These are phyloP conservation scores for Elsinoe fawcettii DNA, from an alignment of 2,329 filamentous ascomycete species.

Conservation along the genomic window DNA sequence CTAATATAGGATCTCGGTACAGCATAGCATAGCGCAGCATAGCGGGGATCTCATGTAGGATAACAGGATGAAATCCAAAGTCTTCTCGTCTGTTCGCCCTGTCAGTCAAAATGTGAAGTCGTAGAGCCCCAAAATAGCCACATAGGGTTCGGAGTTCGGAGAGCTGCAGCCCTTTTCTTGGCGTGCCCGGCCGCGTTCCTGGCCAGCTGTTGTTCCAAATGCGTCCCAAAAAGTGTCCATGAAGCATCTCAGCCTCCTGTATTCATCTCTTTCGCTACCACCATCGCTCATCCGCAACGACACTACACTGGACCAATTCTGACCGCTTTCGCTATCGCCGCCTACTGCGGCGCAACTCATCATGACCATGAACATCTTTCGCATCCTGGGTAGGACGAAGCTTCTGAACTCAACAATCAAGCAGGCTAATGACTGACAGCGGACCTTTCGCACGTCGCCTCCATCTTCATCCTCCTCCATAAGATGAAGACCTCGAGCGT, in stretches of 20 bases:
- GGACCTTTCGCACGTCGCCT: slow-evolving; percentile 91
- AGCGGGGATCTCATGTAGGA: neutral
- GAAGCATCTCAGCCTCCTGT: slow-evolving; percentile 6
- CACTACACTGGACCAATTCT: neutral
- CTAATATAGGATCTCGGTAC: neutral
- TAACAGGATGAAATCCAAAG: neutral
- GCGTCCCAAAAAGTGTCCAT: neutral
- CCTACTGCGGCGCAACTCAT: neutral
- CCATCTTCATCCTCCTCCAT: slow-evolving; percentile 88
- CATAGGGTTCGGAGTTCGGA: slow-evolving; percentile 4
- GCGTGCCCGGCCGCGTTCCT: slow-evolving; percentile 10
- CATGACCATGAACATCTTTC: slow-evolving; percentile 58
- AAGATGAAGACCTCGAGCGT: slow-evolving; percentile 91
- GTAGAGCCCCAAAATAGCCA: slow-evolving; percentile 1
- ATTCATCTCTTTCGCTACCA: neutral
- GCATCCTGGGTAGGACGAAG: slow-evolving; percentile 51
- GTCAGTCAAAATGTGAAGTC: neutral
- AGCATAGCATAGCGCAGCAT: neutral
- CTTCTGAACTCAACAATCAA: neutral
- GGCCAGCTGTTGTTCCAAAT: slow-evolving; percentile 10
- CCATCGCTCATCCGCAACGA: neutral
- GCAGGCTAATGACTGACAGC: slow-evolving; percentile 43
- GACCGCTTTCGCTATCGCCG: slow-evolving; percentile 5
- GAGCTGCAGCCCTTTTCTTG: slow-evolving; percentile 1
- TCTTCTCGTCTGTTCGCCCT: neutral